These are phyloP conservation scores for Pichia sp. DNA, from an alignment of 1,139 yeast genomes.

Conservation along the genomic window DNA sequence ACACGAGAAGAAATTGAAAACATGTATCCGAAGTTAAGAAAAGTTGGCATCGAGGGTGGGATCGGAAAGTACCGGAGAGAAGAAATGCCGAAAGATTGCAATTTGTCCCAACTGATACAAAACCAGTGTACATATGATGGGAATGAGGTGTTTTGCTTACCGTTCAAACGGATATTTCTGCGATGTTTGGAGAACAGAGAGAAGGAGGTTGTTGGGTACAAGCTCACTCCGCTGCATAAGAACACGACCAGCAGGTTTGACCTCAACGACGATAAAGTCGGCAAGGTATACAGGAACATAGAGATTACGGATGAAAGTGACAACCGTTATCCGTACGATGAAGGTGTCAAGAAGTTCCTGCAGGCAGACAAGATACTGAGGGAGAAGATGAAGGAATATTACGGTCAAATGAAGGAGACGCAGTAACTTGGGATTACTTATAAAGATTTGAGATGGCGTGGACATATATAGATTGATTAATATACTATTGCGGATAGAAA, in stretches of 20 bases:
- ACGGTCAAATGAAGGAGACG: constrained; percentile 19
- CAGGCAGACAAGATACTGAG: constrained; percentile 31
- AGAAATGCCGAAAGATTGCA: constrained; percentile 24
- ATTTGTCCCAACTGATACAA: constrained; percentile 29
- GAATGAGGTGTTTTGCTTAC: constrained; percentile 31
- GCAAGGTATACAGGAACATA: constrained; percentile 25
- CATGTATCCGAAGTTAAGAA: constrained; percentile 19
- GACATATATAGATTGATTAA: neutral
- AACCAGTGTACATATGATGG: constrained; percentile 36
- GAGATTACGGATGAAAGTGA: constrained; percentile 31
- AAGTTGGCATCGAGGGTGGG: neutral
- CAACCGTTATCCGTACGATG: constrained; percentile 25
- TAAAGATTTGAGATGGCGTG: neutral
- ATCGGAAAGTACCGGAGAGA: neutral
- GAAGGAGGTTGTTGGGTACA: constrained; percentile 29
- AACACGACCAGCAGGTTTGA: neutral
- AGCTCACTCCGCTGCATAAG: constrained; percentile 25
- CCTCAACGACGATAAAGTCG: neutral
- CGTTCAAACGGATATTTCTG: constrained; percentile 34
- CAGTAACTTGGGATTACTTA: neutral
- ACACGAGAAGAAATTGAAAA: constrained; percentile 28
- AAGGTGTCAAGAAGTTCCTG: constrained; percentile 23
- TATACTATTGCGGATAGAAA: no score
- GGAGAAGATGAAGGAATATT: constrained; percentile 28
- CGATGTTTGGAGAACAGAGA: constrained; percentile 28